Base-by-base conservation (phyloP, 1,284 basidiomycete species). In the Tylopilus microsporus region DNA sequence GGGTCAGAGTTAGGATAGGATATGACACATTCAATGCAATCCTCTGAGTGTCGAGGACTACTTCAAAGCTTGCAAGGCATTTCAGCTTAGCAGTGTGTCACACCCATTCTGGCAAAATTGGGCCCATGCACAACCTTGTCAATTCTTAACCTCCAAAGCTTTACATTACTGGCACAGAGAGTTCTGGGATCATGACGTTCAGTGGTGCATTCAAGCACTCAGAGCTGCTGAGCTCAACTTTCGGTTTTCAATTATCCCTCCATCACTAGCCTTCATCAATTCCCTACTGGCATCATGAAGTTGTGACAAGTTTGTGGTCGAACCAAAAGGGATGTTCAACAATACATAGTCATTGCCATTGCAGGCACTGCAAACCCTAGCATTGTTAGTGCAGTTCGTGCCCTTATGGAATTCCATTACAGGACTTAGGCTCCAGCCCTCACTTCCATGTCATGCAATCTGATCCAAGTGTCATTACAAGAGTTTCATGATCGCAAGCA, bases 361-460 rank as follows among this genome's bases (percentile, higher is more conserved):
- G 68, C 69, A 12, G 63, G 66, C 49, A 68, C 69, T 34, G 63
- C 65, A 21, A 53, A 66, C 2, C 41, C 53, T 1, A 15, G 59
- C 0, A 65, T 74, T 46, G 49, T 74, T 18, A 60, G 58, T 30
- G 66, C 65, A 1, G 50, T 76, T 13, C 59, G 60, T 30, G 61
- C 70, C 11, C 62, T 75, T 2, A 60, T 72, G 43, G 69, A 75
- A 46, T 76, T 75, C 47, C 3, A 11, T 8, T 63, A 61, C n/a
- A 41, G 55, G 1, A 36, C 42, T 7, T 62, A 63, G 19, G 53
- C 56, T 0, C 39, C 19, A 0, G 9, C 12, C 5, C n/a, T n/a
- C n/a, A n/a, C n/a, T n/a, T n/a, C n/a, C n/a, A n/a, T n/a, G n/a
- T n/a, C n/a, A n/a, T n/a, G 43, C 2, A 5, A 55, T 1, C 51